These are phyloP conservation scores for Phytophthora pisi DNA, from an alignment of 352 stramenopile species.

Conservation along the genomic window DNA sequence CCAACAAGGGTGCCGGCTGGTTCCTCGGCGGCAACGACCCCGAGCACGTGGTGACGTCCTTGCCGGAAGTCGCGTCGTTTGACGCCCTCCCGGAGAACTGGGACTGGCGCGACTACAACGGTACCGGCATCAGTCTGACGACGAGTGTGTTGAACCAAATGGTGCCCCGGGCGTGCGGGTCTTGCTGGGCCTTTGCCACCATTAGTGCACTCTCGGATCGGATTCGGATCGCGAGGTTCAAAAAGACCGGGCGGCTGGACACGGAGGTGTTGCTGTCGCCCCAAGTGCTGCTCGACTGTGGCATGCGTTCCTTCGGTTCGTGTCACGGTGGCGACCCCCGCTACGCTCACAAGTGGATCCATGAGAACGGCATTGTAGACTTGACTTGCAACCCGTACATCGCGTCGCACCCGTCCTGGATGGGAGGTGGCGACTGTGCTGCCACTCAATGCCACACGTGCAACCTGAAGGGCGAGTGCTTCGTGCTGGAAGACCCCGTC, in stretches of 20 bases:
- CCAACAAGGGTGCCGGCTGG: conserved; percentile 57
- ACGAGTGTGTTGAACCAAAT: conserved; percentile 85
- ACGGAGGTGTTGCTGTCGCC: conserved; percentile 70
- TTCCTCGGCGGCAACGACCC: conserved; percentile 71
- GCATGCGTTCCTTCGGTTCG: conserved; percentile 83
- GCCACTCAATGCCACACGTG: conserved; percentile 74
- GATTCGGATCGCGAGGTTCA: conserved; percentile 73
- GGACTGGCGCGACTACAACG: conserved; percentile 84
- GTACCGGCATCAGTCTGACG: conserved; percentile 74
- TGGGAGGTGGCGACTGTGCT: conserved; percentile 58
- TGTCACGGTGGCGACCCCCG: conserved; percentile 79
- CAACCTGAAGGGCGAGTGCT: conserved; percentile 62
- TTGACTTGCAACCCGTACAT: conserved; percentile 86
- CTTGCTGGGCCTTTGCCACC: conserved; percentile 81
- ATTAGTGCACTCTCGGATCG: conserved; percentile 76
- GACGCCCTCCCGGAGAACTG: conserved; percentile 70
- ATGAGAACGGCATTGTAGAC: conserved; percentile 84
- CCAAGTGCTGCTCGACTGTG: conserved; percentile 75
- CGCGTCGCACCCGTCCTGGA: conserved; percentile 77
- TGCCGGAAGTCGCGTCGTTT: conserved; percentile 56
- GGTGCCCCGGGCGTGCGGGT: conserved; percentile 74
- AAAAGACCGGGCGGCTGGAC: conserved; percentile 60
- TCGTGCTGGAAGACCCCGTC: conserved; percentile 57
- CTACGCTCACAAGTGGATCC: conserved; percentile 87
- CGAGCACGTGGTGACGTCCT: conserved; percentile 48